Conservation (phyloP, 306 rosid genomes). For the Glycine tomentella region DNA sequence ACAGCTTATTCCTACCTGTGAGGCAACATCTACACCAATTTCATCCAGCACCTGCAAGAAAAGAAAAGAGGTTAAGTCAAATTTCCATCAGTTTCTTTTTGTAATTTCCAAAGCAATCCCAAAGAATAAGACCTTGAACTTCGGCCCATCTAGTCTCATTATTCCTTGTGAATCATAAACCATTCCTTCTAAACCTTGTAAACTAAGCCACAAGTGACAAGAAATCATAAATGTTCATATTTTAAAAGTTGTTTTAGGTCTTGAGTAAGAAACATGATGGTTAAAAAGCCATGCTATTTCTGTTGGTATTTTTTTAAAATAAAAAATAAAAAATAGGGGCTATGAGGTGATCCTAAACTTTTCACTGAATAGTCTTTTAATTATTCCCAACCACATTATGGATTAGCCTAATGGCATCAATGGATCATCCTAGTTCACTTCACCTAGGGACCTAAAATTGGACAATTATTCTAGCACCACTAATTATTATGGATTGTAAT, state of each 20-base stretch:
- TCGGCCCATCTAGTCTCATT: neutral
- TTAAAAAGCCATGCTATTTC: slow-evolving; percentile 4
- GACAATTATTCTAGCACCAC: slow-evolving; percentile 16
- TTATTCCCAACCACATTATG: slow-evolving; percentile 4
- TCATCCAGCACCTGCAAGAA: slow-evolving; percentile 88
- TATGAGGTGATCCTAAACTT: slow-evolving; percentile 17
- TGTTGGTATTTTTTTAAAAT: neutral
- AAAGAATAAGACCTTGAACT: slow-evolving; percentile 25
- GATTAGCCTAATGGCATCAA: neutral
- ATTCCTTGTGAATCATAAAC: slow-evolving; percentile 28
- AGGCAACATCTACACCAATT: slow-evolving; percentile 93
- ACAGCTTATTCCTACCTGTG: slow-evolving; percentile 73
- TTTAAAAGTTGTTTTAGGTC: slow-evolving; percentile 15
- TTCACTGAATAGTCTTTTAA: slow-evolving; percentile 14
- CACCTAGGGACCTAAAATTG: neutral
- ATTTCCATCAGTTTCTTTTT: slow-evolving; percentile 37
- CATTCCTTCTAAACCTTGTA: slow-evolving; percentile 6
- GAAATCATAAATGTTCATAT: slow-evolving; percentile 11
- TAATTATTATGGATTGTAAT: slow-evolving; percentile 15
- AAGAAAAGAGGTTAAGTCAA: neutral
- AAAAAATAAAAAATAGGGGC: too few relatives aligned
- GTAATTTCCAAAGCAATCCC: too few relatives aligned
- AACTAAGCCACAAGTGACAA: slow-evolving; percentile 26
- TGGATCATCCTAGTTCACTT: neutral
- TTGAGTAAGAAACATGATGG: slow-evolving; percentile 8